Evolutionary conservation across 306 rosid species (phyloP).

Genomic region (Rosa multiflora): DNA sequence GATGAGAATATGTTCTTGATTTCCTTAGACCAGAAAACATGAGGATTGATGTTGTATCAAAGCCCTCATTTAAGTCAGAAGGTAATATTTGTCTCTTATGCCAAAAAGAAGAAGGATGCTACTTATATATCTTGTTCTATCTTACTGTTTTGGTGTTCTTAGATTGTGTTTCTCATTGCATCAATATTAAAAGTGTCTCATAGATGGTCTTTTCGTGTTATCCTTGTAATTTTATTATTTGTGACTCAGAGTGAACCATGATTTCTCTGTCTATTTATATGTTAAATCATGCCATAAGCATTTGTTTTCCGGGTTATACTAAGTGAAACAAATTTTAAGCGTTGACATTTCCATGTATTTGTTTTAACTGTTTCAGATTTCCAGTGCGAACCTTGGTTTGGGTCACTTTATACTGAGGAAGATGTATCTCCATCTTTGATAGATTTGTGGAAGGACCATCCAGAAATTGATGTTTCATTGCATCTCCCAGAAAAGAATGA

Average conservation of each 20-base stretch:
- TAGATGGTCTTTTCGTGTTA: neutral
- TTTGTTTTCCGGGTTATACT: slow-evolving; percentile 6
- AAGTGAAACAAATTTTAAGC: neutral
- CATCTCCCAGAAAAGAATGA: slow-evolving; percentile 89
- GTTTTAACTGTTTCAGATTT: slow-evolving; percentile 47
- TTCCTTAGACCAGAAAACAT: slow-evolving; percentile 88
- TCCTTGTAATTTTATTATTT: neutral
- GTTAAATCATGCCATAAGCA: neutral
- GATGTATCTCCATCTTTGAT: slow-evolving; percentile 66
- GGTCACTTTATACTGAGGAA: slow-evolving; percentile 68
- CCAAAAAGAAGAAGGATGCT: neutral
- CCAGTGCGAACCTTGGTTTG: slow-evolving; percentile 89
- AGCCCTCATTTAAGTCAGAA: slow-evolving; percentile 48
- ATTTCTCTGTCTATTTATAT: neutral
- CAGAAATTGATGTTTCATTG: slow-evolving; percentile 64
- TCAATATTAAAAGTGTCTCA: neutral
- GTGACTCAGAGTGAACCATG: neutral
- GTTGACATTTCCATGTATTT: slow-evolving; percentile 6
- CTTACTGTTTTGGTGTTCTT: neutral
- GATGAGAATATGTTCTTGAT: slow-evolving; percentile 67
- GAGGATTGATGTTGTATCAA: slow-evolving; percentile 85
- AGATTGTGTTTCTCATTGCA: neutral
- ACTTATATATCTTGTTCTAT: neutral
- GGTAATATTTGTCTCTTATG: slow-evolving; percentile 32
- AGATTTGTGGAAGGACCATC: slow-evolving; percentile 79